These are phyloP conservation scores for Tuber melanosporum DNA, from an alignment of 495 filamentous ascomycete genomes.

Conservation along the genomic window DNA sequence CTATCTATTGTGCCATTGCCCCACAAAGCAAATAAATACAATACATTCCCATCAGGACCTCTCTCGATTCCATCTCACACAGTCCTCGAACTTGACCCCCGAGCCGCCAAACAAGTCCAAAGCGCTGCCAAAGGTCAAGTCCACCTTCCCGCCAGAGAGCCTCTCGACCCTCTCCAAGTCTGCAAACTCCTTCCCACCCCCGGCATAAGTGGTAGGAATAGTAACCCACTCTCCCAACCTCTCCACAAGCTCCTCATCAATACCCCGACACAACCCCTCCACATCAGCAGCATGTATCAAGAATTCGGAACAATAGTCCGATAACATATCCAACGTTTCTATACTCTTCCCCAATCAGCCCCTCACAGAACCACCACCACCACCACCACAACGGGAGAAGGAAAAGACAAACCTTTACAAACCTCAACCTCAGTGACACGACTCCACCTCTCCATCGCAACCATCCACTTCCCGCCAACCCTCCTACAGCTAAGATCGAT, in stretches of 20 bases:
- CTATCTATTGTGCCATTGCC: neutral
- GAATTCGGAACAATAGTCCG: constrained; percentile 91
- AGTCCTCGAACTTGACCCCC: constrained; percentile 78
- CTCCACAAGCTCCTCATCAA: constrained; percentile 77
- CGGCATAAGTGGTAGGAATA: constrained; percentile 92
- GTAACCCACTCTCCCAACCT: constrained; percentile 74
- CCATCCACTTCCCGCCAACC: constrained; percentile 70
- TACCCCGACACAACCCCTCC: constrained; percentile 81
- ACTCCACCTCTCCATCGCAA: constrained; percentile 98
- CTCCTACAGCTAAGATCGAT: constrained; percentile 87
- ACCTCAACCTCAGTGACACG: constrained; percentile 94
- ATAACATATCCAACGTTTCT: constrained; percentile 74
- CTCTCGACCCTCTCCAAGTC: constrained; percentile 46
- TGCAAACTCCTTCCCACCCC: constrained; percentile 63
- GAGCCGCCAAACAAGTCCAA: constrained; percentile 90
- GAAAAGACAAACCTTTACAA: constrained; percentile 52
- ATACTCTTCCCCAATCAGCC: constrained; percentile 14
- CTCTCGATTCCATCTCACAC: constrained; percentile 72
- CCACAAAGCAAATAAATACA: neutral
- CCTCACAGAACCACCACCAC: neutral
- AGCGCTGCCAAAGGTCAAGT: constrained; percentile 93
- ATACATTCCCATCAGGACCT: constrained; percentile 3
- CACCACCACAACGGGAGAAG: neutral
- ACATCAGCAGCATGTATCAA: constrained; percentile 98
- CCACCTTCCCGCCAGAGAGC: constrained; percentile 72